Conservation (phyloP, 305 asterid genomes). For the Plantago rigida region DNA sequence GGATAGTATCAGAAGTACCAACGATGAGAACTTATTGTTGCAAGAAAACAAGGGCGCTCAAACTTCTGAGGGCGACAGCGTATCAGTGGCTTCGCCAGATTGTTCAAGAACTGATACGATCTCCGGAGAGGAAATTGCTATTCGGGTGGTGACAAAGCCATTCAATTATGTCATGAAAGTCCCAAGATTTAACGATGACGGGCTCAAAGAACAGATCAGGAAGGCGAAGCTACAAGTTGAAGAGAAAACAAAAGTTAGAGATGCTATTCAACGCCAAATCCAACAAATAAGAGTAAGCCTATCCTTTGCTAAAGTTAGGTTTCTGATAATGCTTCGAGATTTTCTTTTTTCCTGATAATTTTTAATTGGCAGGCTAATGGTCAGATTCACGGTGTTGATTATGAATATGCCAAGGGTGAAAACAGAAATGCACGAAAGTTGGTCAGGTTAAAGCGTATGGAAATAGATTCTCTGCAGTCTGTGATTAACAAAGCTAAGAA, state of each 20-base stretch:
- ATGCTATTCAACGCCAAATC: constrained; percentile 53
- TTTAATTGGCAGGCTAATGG: constrained; percentile 38
- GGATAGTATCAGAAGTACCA: constrained; percentile 27
- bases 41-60: constrained; percentile 30
- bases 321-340: constrained; percentile 12
- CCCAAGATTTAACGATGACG: constrained; percentile 67
- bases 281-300: constrained; percentile 59
- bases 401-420: constrained; percentile 54
- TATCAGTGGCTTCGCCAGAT: constrained; percentile 29
- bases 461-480: constrained; percentile 66
- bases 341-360: constrained; percentile 13
- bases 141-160: constrained; percentile 35
- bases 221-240: constrained; percentile 58
- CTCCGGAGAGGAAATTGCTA: constrained; percentile 31
- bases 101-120: constrained; percentile 30
- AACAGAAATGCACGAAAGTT: constrained; percentile 50
- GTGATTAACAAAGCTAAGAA: constrained; percentile 78
- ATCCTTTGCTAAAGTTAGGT: constrained; percentile 8
- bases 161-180: constrained; percentile 55
- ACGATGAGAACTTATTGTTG: constrained; percentile 22
- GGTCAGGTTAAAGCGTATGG: constrained; percentile 66
- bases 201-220: constrained; percentile 53
- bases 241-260: constrained; percentile 72
- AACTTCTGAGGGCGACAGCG: constrained; percentile 24
- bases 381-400: constrained; percentile 53